Conservation (phyloP, 352 stramenopile genomes). For the Globisporangium parvum region DNA sequence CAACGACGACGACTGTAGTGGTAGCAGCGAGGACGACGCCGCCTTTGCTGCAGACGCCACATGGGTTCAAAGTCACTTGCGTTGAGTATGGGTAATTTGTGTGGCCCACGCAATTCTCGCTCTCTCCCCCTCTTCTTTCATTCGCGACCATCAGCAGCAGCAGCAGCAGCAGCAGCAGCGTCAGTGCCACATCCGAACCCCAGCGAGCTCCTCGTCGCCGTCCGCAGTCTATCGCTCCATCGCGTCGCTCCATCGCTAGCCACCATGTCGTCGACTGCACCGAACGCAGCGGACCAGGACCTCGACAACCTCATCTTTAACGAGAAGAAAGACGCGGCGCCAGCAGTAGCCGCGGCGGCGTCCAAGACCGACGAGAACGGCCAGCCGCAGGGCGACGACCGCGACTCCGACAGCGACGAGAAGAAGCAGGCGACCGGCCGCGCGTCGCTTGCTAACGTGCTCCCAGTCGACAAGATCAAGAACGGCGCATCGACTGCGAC, state of each 20-base stretch:
- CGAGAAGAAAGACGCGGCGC: conserved; percentile 47
- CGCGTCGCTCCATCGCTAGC: neutral
- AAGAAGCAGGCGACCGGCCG: conserved; percentile 38
- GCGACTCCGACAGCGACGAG: conserved; percentile 42
- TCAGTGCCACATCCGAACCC: too few species aligned
- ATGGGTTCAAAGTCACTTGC: too few species aligned
- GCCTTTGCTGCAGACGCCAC: too few species aligned
- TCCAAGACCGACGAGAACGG: conserved; percentile 22
- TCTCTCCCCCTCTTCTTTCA: too few species aligned
- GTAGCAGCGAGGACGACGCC: too few species aligned
- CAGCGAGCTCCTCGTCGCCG: too few species aligned
- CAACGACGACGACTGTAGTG: too few species aligned
- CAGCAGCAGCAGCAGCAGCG: too few species aligned
- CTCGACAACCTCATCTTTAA: conserved; percentile 85
- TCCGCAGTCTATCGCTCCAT: too few species aligned
- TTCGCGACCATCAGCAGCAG: too few species aligned
- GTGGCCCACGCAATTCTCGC: too few species aligned
- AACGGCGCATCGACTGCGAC: conserved; percentile 74
- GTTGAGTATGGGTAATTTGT: too few species aligned
- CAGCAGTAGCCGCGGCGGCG: conserved; percentile 5
- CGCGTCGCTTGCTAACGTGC: conserved; percentile 68
- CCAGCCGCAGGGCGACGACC: conserved; percentile 22
- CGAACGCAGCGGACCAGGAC: conserved; percentile 44
- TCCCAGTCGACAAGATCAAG: conserved; percentile 87
- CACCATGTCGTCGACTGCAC: conserved; percentile 9